Base-by-base conservation (phyloP, 768 basidiomycete species). In the Pholiota conissans region DNA sequence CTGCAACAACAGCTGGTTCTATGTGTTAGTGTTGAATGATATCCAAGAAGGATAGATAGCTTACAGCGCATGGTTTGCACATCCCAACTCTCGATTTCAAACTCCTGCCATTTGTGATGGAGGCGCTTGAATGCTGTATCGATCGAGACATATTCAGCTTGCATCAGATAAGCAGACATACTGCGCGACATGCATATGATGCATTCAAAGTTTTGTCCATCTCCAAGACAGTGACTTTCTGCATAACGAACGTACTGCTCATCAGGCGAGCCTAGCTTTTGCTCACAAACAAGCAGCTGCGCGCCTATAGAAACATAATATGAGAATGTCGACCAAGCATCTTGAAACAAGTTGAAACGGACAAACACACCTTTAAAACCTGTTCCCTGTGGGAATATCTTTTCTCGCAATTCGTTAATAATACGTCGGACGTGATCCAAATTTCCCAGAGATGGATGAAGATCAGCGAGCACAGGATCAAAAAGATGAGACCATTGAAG, bases 141-240 rank as follows among this genome's bases (percentile, higher is more conserved):
- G 27, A 58, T 58, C 13, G 50, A 52, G 4, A 58, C 27, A 48
- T 24, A 53, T n/a, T 47, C 24, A 14, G 57, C 14, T 6, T 46
- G 46, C 55, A 64, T 48, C 3, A 69, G 60, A 11, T 55, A 39
- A 2, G 10, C 10, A 2, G 66, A 62, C 67, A 69, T 67, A 6
- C 35, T 26, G 0, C 40, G 42, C 14, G 61, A 57, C 68, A 71
- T 69, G 49, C 69, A 71, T 9, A 71, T 61, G n/a, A 65, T 27
- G 16, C 52, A 30, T 11, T 47, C 16, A 29, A 58, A 58, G 1
- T n/a, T 28, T 27, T 28, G 53, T 20, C 57, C 52, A 32, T 55
- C 34, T 24, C 49, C 32, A 3, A 67, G 18, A 0, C 29, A 47
- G 26, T 65, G 54, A 2, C 22, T 57, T 35, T 68, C 63, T 0